Base-by-base conservation (phyloP, 441 rosid species). In the Syzygium malaccense region DNA sequence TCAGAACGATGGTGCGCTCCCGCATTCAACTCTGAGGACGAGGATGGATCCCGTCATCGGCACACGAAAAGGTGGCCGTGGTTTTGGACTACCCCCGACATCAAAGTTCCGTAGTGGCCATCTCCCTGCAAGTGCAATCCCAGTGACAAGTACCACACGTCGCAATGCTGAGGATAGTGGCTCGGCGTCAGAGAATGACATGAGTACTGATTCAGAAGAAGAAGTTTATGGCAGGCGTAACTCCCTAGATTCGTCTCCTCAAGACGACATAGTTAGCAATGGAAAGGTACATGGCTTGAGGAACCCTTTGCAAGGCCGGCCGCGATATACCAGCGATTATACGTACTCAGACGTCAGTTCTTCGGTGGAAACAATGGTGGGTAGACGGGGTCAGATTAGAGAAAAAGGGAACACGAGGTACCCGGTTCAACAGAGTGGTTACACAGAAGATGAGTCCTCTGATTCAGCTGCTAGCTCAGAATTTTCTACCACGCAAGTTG, bases 401-500 rank as follows among this genome's bases (percentile, higher is more conserved):
- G 94, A 86, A 80, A 93, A 93, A 87, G 93, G 91, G 33, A 91
- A 90, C 66, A 92, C 88, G 86, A 92, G 92, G 91, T 90, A 91
- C 85, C 91, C 92, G 4, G 90, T 68, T 78, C 91, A 91, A 85
- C 87, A 87, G 87, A 92, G 91, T 91, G 94, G 91, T 53, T 96
- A 93, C 86, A 92, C 91, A 54, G 97, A 96, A 57, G 97, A 95
- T 49, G 99, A 93, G 89, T 94, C 93, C n/a, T 94, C 98, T 0
- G 99, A 96, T 94, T 97, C 99, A 1, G 97, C 95, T 90, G 93
- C 92, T 68, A 96, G 99, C 93, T 96, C 99, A 5, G 99, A 96
- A 90, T 96, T 94, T 93, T 95, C 99, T 45, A 89, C 95, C 89
- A 92, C 94, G 6, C 96, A 94, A 89, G 91, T 90, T 49, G 96